Base-by-base conservation (phyloP, 495 filamentous ascomycete species). In the Lasiosphaeria hispida region DNA sequence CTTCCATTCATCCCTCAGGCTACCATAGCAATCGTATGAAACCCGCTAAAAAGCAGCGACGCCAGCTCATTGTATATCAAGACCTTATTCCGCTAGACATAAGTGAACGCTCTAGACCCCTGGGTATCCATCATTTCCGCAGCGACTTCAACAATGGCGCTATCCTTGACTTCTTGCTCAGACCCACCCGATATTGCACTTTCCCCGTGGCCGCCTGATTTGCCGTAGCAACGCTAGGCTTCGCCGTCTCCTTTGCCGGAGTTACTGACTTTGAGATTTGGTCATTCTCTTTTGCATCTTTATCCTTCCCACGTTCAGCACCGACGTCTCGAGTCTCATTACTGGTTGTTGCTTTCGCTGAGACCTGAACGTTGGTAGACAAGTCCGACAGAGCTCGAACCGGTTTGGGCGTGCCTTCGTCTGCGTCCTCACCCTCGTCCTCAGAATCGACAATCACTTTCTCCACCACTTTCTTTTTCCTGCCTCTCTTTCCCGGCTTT, bases 151-250 rank as follows among this genome's bases (percentile, higher is more conserved):
- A 35, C 55, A 69, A 41, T n/a, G 67, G 65, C 15, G 67, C 67
- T 10, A 69, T 67, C 47, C 62, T 57, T 40, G 67, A 63, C 62
- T 18, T 55, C 47, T 55, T 65, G 45, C 67, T 69, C 56, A 69
- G 23, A 1, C 67, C 67, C 17, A 69, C 67, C 1, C 67, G 59
- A 37, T 63, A 65, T 42, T 48, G 59, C 8, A 62, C 62, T 43
- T 63, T 62, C 7, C 13, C 17, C 5, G 33, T 19, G 9, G 48
- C 14, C 13, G 39, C 19, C 5, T 34, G 7, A n/a, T 30, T 5
- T 30, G 23, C 23, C 5, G 23, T 30, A 5, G 23, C 5, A 30
- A 30, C 23, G 2, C 23, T 30, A 2, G 23, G 23, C 23, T 30
- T 30, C 43, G 37, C 54, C 44, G 33, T 50, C 44, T 49, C 35